A percentile compares a stretch with the other conserved stretches of the same genome.
Evolutionary conservation across 2,329 filamentous ascomycete species (phyloP).

Genomic region (Ophiostoma quercus): DNA sequence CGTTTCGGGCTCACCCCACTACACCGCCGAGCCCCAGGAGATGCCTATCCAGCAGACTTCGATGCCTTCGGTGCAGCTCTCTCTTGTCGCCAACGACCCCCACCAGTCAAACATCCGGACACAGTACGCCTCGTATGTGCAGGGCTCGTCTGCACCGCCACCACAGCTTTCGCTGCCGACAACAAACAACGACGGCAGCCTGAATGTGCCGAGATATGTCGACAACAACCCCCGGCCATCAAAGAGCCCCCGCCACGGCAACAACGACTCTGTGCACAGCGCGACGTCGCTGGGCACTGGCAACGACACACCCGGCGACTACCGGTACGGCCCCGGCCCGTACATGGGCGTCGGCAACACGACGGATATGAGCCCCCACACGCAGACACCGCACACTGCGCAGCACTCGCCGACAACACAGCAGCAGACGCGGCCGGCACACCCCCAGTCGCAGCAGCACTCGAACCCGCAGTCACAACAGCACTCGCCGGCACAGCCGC

Average conservation of each 20-base stretch:
- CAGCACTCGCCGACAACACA: conserved; percentile 19
- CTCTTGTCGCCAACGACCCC: conserved; percentile 46
- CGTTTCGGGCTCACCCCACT: conserved; percentile 44
- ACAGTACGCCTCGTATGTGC: conserved; percentile 53
- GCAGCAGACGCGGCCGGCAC: conserved; percentile 12
- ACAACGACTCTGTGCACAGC: conserved; percentile 51
- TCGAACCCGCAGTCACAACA: conserved; percentile 27
- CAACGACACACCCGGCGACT: conserved; percentile 49
- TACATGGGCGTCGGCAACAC: conserved; percentile 37
- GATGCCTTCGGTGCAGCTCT: conserved; percentile 51
- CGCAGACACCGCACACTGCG: conserved; percentile 30
- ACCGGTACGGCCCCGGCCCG: conserved; percentile 50
- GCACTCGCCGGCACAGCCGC: conserved; percentile 21
- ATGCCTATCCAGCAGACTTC: conserved; percentile 49
- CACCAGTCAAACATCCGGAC: conserved; percentile 46
- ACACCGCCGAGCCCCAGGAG: conserved; percentile 49
- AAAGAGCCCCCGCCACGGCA: conserved; percentile 52
- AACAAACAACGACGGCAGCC: conserved; percentile 38
- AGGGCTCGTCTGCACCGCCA: conserved; percentile 46
- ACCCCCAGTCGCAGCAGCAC: conserved; percentile 19
- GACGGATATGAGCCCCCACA: conserved; percentile 36
- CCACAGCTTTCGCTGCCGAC: conserved; percentile 46
- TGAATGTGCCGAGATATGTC: conserved; percentile 54
- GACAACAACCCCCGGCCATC: conserved; percentile 50
- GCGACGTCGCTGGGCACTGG: conserved; percentile 41